A percentile compares a stretch with the other conserved stretches of the same genome.
Evolutionary conservation across 352 stramenopile genomes (phyloP).

Genomic region (Thraustochytrium striatum): DNA sequence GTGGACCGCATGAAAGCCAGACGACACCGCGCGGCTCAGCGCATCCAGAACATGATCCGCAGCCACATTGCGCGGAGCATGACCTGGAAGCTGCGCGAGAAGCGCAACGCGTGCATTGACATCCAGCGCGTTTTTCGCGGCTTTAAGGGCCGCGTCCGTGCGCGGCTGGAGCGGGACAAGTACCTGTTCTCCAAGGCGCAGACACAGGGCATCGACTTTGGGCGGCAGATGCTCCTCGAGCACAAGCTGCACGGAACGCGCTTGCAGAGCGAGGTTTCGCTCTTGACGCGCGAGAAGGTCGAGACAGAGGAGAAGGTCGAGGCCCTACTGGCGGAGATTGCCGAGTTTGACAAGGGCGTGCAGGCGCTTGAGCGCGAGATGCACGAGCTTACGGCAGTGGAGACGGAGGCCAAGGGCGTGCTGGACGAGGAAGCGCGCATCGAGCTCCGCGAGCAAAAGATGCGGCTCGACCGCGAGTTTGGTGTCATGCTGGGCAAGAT

Average conservation of each 20-base stretch:
- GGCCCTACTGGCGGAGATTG: conserved; percentile 81
- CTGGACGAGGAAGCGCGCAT: conserved; percentile 77
- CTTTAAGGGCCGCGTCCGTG: conserved; percentile 70
- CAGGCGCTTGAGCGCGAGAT: conserved; percentile 83
- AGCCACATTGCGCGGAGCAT: conserved; percentile 62
- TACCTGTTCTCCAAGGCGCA: conserved; percentile 88
- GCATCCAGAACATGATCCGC: conserved; percentile 74
- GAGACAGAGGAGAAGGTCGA: conserved; percentile 80
- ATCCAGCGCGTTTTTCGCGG: conserved; percentile 84
- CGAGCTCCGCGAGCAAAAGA: conserved; percentile 84
- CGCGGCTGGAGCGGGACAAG: conserved; percentile 78
- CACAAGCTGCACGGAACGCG: conserved; percentile 89
- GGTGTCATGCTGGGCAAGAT: conserved; percentile 87
- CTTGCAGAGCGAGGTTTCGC: conserved; percentile 83
- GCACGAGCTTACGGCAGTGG: conserved; percentile 79
- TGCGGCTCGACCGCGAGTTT: conserved; percentile 88
- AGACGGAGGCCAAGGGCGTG: conserved; percentile 74
- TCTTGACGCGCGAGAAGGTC: conserved; percentile 80
- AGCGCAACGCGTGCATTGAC: conserved; percentile 63
- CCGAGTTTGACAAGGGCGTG: conserved; percentile 85
- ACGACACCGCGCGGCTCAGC: conserved; percentile 62
- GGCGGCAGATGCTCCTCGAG: conserved; percentile 88
- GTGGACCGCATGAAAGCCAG: conserved; percentile 63
- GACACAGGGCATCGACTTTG: conserved; percentile 86
- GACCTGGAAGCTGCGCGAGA: conserved; percentile 60